Base-by-base conservation (phyloP, 2,329 filamentous ascomycete genomes). In the Penicillium polonicum region DNA sequence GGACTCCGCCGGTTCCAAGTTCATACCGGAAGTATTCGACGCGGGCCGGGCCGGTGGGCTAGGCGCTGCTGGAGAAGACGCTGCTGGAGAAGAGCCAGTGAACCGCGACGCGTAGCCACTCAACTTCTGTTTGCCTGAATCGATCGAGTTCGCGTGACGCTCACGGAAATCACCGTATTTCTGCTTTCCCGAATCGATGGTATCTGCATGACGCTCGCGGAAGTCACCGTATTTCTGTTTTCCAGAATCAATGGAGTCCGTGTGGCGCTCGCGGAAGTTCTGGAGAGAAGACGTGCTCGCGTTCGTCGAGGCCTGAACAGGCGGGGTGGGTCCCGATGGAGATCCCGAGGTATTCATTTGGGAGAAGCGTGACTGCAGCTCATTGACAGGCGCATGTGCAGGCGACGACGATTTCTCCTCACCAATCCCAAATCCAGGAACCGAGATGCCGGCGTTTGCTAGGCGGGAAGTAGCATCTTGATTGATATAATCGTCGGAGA, bases 361-460 rank as follows among this genome's bases (percentile, higher is more conserved):
- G 29, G 82, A 79, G 72, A 91, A 91, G 35, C 87, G 83, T 25
- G 85, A 84, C 68, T 90, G 88, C 0, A 93, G 77, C 68, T 89
- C 86, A 62, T 80, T 84, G 57, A 91, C 74, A 44, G 87, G 85
- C 7, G 68, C 62, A 29, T 56, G 50, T 17, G 56, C 60, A 15
- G 64, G 70, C 60, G 66, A 55, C 31, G 19, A 57, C 7, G 55
- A 64, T 75, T 46, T 69, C 33, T 57, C 58, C 52, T 65, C 63
- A 5, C 85, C 87, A 60, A 96, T 95, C 5, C 89, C 89, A 4
- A 96, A 79, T 0, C 83, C 88, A 0, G 91, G 88, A 0, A 96
- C 90, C 0, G 87, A 89, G 6, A 96, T 81, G 1, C 92, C 92
- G 1, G 90, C 87, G 38, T 85, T 83, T 12, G 87, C 85, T 9